Percentiles rank a stretch among this genome's conserved stretches.
Conservation (phyloP, 2,329 filamentous ascomycete genomes). For the Aspergillus neoniger region DNA sequence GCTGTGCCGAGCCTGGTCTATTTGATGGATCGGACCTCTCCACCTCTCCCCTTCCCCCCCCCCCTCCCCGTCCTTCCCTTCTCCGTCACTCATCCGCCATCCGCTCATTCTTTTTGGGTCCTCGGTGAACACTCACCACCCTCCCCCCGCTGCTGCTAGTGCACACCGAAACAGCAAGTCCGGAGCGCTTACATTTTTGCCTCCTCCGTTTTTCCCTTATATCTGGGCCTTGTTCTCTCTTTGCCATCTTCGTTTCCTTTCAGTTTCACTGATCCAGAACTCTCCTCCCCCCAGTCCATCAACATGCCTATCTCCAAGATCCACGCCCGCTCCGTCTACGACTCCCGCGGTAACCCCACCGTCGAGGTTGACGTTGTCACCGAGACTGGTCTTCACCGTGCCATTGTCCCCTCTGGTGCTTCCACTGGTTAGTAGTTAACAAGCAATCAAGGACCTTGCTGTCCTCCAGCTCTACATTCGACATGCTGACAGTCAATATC, state of each 20-base stretch:
- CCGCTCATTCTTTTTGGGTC: conserved; percentile 38
- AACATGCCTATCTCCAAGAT: conserved; percentile 90
- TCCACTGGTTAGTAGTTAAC: conserved; percentile 72
- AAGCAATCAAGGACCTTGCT: neutral
- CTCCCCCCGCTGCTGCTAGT: conserved; percentile 34
- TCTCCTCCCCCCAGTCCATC: conserved; percentile 26
- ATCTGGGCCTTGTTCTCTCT: conserved; percentile 24
- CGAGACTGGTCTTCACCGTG: conserved; percentile 93
- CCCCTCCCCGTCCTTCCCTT: conserved; percentile 7
- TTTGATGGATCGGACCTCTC: conserved; percentile 24
- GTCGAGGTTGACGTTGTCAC: conserved; percentile 98
- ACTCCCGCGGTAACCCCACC: conserved; percentile 97
- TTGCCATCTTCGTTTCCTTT: conserved; percentile 20
- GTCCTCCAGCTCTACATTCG: neutral
- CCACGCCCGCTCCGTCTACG: conserved; percentile 93
- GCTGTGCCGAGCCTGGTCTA: conserved; percentile 10
- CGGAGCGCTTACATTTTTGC: conserved; percentile 18
- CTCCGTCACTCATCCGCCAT: conserved; percentile 18
- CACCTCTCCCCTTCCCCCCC: conserved; percentile 11
- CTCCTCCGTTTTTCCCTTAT: conserved; percentile 19
- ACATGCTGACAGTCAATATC: conserved; percentile 29
- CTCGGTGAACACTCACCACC: conserved; percentile 42
- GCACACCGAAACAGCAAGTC: conserved; percentile 27
- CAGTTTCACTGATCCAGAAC: conserved; percentile 29
- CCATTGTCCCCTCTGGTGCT: conserved; percentile 94